Evolutionary conservation across 306 rosid species (phyloP), one percentile per base, ranked within the genome.

Genomic region (Senna siamea): DNA sequence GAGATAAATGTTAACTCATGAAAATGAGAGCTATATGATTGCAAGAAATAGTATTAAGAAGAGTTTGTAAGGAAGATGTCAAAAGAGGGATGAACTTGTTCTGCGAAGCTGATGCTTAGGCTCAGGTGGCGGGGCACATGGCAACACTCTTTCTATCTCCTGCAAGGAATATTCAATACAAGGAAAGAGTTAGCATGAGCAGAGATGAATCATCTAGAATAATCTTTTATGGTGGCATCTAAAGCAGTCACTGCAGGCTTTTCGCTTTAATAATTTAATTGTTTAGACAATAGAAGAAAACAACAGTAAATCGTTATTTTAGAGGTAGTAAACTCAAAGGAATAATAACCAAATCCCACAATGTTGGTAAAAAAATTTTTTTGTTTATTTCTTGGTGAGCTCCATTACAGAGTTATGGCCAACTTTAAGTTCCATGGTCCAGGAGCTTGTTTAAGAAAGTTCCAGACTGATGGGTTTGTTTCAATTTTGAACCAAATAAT

Each of bases 91-190:
- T 46, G 86, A 85, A 78, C 86, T 73, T 51, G 89, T 79, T 74
- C 89, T 61, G 66, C 89, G 85, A 73, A 79, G 89, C 76, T 85
- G 80, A 68, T 64, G 80, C 81, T 82, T 82, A 26, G 81, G 70
- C 0, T 85, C 89, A n/a, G 76, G 75, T 15, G 80, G 84, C 7
- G 89, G 89, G 17, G 14, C 78, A 59, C 38, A 63, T 17, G 82
- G 86, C 69, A 85, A 22, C 6, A 20, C 80, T 43, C 32, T 76
- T 76, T 82, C 86, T 43, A 72, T 77, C 78, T 85, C 84, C 89
- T 85, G 82, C 70, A 73, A 64, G 50, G 52, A 63, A 72, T 30
- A 76, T 79, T 76, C 60, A 46, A 18, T 56, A 14, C 56, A 10
- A 64, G 68, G 66, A 34, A 50, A 58, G 50, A 58, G 48, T 71